Evolutionary conservation across 768 basidiomycete species (phyloP).

Genomic region (Xerocomus brunneocitrinus): DNA sequence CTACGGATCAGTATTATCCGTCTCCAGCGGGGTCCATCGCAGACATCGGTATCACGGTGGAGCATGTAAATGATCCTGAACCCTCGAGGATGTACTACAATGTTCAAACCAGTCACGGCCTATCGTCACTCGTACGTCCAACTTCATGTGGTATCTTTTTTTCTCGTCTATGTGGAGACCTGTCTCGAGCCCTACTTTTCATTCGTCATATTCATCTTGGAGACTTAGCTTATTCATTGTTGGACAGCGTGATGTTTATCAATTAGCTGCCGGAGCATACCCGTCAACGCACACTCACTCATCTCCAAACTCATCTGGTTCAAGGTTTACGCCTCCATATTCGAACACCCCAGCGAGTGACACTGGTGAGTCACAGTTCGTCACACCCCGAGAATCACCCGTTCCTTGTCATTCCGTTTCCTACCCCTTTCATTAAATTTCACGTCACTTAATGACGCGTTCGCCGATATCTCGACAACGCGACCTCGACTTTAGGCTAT

Average conservation of each 20-base stretch:
- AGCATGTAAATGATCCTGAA: slow-evolving; percentile 11
- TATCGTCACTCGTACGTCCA: slow-evolving; percentile 26
- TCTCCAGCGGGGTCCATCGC: slow-evolving; percentile 1
- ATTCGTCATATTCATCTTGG: neutral
- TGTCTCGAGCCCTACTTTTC: no score
- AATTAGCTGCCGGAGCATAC: neutral
- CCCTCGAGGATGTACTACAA: slow-evolving; percentile 10
- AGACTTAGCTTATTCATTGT: neutral
- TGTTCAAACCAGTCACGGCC: slow-evolving; percentile 12
- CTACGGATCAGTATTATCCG: slow-evolving; percentile 3
- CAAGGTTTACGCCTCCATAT: slow-evolving; percentile 23
- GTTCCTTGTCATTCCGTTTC: neutral
- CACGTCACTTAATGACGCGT: neutral
- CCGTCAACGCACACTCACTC: slow-evolving; percentile 12
- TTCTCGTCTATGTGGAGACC: neutral
- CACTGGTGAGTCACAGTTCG: slow-evolving; percentile 18
- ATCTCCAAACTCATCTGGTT: slow-evolving; percentile 17
- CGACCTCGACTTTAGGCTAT: neutral
- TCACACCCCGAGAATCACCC: neutral
- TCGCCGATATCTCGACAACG: neutral
- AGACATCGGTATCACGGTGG: slow-evolving; percentile 15
- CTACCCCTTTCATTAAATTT: neutral
- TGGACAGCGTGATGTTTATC: slow-evolving; percentile 16
- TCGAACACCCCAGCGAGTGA: slow-evolving; percentile 26
- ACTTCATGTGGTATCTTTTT: neutral